Evolutionary conservation across 2,329 filamentous ascomycete species (phyloP).

Genomic region (Fusarium armeniacum): DNA sequence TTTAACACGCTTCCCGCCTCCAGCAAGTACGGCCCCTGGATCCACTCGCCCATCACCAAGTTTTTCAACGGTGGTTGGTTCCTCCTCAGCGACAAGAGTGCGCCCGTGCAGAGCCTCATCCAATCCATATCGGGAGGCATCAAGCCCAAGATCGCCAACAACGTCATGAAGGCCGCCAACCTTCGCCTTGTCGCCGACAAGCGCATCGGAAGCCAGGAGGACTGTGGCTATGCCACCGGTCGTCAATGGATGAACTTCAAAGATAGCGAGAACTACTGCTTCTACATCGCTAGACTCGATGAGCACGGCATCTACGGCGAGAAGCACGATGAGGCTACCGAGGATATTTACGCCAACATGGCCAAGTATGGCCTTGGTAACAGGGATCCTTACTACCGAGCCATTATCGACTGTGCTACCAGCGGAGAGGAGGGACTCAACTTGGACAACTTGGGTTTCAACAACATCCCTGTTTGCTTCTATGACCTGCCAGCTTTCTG

Average conservation of each 20-base stretch:
- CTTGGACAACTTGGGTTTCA: constrained; percentile 1
- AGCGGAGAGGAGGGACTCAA: background rate
- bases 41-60: constrained; percentile 21
- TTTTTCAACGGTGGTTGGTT: constrained; percentile 39
- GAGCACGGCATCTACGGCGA: background rate
- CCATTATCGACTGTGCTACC: constrained; percentile 29
- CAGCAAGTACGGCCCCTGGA: constrained; percentile 18
- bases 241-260: constrained; percentile 38
- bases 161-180: constrained; percentile 37
- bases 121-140: constrained; percentile 23
- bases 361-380: constrained; percentile 25
- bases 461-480: constrained; percentile 28
- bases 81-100: constrained; percentile 15
- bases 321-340: constrained; percentile 9
- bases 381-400: constrained; percentile 27
- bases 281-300: constrained; percentile 32
- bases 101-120: constrained; percentile 7
- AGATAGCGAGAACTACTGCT: constrained; percentile 32
- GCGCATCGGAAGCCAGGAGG: constrained; percentile 10
- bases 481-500: constrained; percentile 31
- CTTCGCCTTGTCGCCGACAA: constrained; percentile 36
- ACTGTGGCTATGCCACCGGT: constrained; percentile 22
- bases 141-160: constrained; percentile 40
- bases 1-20: constrained; percentile 12
- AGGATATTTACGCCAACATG: constrained; percentile 35